Conservation (phyloP, 257 asterid genomes). For the Ophiorrhiza pumila region DNA sequence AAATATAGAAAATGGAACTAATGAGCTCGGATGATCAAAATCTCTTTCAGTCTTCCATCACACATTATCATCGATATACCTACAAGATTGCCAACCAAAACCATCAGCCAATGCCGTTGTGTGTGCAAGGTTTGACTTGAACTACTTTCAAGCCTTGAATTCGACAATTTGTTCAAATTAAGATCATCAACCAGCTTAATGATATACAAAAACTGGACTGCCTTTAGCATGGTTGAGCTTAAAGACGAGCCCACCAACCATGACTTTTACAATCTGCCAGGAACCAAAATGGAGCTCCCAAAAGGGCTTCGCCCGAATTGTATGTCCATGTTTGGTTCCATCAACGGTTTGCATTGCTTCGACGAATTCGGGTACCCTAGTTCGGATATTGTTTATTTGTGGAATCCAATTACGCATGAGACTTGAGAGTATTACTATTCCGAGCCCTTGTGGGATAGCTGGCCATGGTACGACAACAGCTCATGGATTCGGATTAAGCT, state of each 20-base stretch:
- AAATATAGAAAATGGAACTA: not conserved
- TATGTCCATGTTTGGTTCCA: conserved; percentile 12
- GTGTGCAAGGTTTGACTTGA: conserved; percentile 35
- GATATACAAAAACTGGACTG: not conserved
- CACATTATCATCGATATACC: conserved; percentile 28
- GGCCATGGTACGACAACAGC: conserved; percentile 8
- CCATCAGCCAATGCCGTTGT: conserved; percentile 20
- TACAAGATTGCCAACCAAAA: conserved; percentile 27
- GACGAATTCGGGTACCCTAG: not conserved
- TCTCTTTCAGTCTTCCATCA: conserved; percentile 24
- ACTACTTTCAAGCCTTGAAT: conserved; percentile 20
- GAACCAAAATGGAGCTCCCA: not conserved
- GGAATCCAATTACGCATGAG: conserved; percentile 38
- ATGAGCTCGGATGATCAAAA: not conserved
- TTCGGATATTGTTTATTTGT: conserved; percentile 8
- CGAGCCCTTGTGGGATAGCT: conserved; percentile 1
- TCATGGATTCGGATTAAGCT: conserved; percentile 38
- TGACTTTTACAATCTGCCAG: not conserved
- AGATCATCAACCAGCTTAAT: conserved; percentile 24
- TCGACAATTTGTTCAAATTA: conserved; percentile 19
- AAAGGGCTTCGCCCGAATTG: not conserved
- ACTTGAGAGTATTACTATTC: conserved; percentile 24
- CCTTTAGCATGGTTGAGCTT: conserved; percentile 15
- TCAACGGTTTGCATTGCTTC: conserved; percentile 17
- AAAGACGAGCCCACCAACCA: conserved; percentile 20